Conservation (phyloP, 2,329 filamentous ascomycete genomes). For the Sporothrix protearum region DNA sequence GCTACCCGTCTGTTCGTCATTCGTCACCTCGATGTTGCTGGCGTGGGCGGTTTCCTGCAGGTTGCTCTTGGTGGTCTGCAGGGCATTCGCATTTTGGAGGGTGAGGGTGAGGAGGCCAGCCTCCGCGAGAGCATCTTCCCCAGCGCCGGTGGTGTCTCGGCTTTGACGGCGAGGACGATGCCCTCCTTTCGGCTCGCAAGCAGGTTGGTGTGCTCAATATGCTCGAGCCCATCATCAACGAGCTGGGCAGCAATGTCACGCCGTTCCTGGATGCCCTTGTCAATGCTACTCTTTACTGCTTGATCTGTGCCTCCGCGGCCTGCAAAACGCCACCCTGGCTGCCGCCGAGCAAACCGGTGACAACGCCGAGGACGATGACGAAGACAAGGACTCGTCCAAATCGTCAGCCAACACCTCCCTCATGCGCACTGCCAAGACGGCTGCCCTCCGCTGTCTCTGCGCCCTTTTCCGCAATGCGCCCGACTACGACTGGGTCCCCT, state of each 20-base stretch:
- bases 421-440: conserved; percentile 62
- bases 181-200: conserved; percentile 63
- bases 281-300: conserved; percentile 76
- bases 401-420: conserved; percentile 47
- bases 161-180: conserved; percentile 5
- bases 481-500: conserved; percentile 65
- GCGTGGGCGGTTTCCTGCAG: conserved; percentile 76
- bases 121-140: conserved; percentile 53
- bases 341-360: conserved; percentile 34
- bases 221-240: conserved; percentile 80
- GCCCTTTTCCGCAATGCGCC: conserved; percentile 72
- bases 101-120: conserved; percentile 30
- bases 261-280: conserved; percentile 67
- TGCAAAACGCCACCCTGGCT: conserved; percentile 36
- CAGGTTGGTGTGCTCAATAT: conserved; percentile 91
- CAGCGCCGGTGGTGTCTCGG: conserved; percentile 21
- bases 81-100: conserved; percentile 55
- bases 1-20: conserved; percentile 77
- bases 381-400: neutral
- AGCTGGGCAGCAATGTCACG: conserved; percentile 70
- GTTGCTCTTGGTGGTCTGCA: conserved; percentile 73
- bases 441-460: conserved; percentile 78
- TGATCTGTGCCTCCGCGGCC: conserved; percentile 65
- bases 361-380: conserved; percentile 35
- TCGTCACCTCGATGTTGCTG: conserved; percentile 68